Percentiles rank a stretch among this genome's conserved stretches.
These are phyloP conservation scores for Albizia julibrissin DNA, from an alignment of 306 rosid genomes.

Conservation along the genomic window DNA sequence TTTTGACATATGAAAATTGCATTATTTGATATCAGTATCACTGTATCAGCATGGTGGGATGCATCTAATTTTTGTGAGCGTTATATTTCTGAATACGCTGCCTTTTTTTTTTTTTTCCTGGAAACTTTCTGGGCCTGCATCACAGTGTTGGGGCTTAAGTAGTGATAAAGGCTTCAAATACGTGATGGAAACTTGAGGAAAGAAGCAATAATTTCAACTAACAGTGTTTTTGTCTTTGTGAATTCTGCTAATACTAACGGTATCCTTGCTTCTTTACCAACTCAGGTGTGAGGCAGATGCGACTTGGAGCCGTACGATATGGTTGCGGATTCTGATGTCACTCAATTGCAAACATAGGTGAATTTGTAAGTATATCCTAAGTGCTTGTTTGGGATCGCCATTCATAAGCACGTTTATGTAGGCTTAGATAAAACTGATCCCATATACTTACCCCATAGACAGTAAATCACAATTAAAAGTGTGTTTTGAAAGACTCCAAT, in stretches of 20 bases:
- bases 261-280: background rate
- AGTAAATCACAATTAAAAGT: no score
- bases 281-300: conserved; percentile 14
- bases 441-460: no score
- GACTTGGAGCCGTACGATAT: background rate
- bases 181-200: background rate
- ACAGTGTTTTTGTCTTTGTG: background rate
- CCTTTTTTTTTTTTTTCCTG: background rate
- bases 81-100: background rate
- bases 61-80: background rate
- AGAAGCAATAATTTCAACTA: background rate
- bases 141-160: background rate
- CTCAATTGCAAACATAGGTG: background rate
- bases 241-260: conserved; percentile 4
- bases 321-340: conserved; percentile 4
- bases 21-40: background rate
- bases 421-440: no score
- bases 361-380: background rate
- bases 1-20: background rate
- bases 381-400: no score
- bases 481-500: no score
- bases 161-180: background rate
- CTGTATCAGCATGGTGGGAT: background rate
- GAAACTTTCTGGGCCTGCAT: background rate
- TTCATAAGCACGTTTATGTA: no score